phyloP scores from a whole-genome alignment of 148 eudicot genomes.

The Selenicereus undatus region DNA sequence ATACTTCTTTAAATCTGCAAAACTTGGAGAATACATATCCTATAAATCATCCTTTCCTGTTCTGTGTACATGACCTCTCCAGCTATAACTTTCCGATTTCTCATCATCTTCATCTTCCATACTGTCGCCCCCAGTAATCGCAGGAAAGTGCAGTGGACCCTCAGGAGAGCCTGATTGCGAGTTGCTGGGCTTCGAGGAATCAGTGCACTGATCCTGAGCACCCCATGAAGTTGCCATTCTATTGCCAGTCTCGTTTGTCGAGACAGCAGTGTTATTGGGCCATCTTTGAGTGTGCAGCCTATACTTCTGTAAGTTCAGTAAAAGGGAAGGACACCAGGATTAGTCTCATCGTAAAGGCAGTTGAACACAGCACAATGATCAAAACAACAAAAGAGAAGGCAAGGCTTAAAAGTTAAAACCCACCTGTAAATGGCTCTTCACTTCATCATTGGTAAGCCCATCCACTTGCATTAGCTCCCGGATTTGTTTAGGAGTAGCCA shows the following conservation, averaged over 20 bases:
- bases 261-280: slow-evolving; percentile 26
- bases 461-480: slow-evolving; percentile 85
- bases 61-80: slow-evolving; percentile 34
- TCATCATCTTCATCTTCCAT: slow-evolving; percentile 65
- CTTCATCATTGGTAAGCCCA: slow-evolving; percentile 90
- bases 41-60: slow-evolving; percentile 40
- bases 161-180: slow-evolving; percentile 70
- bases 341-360: background rate
- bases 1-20: slow-evolving; percentile 33
- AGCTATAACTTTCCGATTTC: slow-evolving; percentile 46
- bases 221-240: slow-evolving; percentile 34
- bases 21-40: slow-evolving; percentile 29
- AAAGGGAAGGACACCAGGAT: background rate
- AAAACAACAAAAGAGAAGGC: background rate
- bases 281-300: slow-evolving; percentile 62
- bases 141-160: slow-evolving; percentile 52
- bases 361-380: background rate
- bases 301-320: slow-evolving; percentile 50
- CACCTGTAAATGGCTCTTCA: slow-evolving; percentile 89
- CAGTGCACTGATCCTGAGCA: slow-evolving; percentile 29
- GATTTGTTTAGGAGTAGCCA: slow-evolving; percentile 89
- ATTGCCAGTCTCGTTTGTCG: slow-evolving; percentile 22
- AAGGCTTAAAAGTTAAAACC: slow-evolving; percentile 20
- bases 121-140: slow-evolving; percentile 41
- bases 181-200: slow-evolving; percentile 43